Conservation (phyloP, 768 basidiomycete genomes). For the Lactarius quietus region DNA sequence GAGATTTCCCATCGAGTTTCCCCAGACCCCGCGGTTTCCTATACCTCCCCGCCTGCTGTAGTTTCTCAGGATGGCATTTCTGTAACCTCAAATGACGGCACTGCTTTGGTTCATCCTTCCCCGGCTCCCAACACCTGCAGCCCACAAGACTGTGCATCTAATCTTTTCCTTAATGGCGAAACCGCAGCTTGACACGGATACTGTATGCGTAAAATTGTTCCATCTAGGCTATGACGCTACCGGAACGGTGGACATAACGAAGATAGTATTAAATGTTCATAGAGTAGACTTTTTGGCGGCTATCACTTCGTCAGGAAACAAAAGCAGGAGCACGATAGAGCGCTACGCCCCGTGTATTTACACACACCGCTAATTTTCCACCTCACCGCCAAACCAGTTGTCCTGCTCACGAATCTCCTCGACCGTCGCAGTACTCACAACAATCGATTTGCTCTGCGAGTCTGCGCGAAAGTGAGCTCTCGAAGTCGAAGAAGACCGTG, state of each 20-base stretch:
- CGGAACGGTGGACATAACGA: background rate
- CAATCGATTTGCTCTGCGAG: constrained; percentile 79
- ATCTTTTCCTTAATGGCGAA: background rate
- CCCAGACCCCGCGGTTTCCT: background rate
- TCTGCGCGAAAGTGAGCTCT: constrained; percentile 41
- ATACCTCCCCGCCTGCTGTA: background rate
- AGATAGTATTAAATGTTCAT: background rate
- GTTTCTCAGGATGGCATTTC: background rate
- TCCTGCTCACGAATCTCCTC: constrained; percentile 57
- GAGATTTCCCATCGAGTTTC: background rate
- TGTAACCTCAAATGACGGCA: background rate
- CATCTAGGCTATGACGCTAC: background rate
- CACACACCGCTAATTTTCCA: constrained; percentile 57
- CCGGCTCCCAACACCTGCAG: background rate
- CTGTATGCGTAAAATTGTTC: no score
- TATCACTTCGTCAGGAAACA: background rate
- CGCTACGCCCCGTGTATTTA: constrained; percentile 36
- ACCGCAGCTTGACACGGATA: background rate
- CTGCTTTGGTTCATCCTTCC: background rate
- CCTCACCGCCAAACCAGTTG: constrained; percentile 74
- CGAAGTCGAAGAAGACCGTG: constrained; percentile 4
- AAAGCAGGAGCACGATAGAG: background rate
- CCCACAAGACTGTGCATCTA: background rate
- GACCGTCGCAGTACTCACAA: constrained; percentile 64
- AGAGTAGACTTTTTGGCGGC: no score